A percentile compares a stretch with the other conserved stretches of the same genome.
phyloP scores from a whole-genome alignment of 1,284 basidiomycete species.

The Nidula niveotomentosa region DNA sequence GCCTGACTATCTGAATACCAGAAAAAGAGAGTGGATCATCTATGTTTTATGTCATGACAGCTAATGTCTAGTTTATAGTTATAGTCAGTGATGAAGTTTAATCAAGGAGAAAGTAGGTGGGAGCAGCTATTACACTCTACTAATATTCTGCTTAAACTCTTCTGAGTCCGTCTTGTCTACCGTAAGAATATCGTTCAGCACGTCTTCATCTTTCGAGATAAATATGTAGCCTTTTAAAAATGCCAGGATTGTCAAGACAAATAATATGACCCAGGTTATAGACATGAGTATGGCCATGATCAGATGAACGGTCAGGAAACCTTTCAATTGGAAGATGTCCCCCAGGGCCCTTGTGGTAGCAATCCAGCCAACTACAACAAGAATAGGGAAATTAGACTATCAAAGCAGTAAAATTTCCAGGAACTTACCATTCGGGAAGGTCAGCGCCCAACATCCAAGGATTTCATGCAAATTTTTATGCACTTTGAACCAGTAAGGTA shows the following conservation, averaged over 20 bases:
- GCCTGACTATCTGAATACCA: no score
- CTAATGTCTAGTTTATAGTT: no score
- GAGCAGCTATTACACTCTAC: no score
- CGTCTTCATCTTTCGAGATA: constrained; percentile 39
- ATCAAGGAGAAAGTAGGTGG: no score
- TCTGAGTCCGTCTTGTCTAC: no score
- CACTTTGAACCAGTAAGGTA: constrained; percentile 51
- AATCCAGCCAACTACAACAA: constrained; percentile 42
- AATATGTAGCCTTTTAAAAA: constrained; percentile 47
- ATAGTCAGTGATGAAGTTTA: no score
- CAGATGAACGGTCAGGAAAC: constrained; percentile 37
- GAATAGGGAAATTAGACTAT: not conserved
- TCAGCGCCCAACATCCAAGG: constrained; percentile 51
- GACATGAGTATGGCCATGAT: constrained; percentile 37
- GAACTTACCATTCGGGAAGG: constrained; percentile 43
- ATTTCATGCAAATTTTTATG: constrained; percentile 47
- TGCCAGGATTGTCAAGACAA: constrained; percentile 37
- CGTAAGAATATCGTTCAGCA: constrained; percentile 29
- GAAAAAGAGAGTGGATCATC: no score
- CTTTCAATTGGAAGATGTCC: constrained; percentile 38
- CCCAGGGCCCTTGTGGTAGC: constrained; percentile 37
- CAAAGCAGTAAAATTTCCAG: no score
- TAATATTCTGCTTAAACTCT: no score
- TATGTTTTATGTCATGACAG: no score
- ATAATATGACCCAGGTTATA: constrained; percentile 37